Conservation (phyloP, 768 basidiomycete species). For the Suillus spraguei region DNA sequence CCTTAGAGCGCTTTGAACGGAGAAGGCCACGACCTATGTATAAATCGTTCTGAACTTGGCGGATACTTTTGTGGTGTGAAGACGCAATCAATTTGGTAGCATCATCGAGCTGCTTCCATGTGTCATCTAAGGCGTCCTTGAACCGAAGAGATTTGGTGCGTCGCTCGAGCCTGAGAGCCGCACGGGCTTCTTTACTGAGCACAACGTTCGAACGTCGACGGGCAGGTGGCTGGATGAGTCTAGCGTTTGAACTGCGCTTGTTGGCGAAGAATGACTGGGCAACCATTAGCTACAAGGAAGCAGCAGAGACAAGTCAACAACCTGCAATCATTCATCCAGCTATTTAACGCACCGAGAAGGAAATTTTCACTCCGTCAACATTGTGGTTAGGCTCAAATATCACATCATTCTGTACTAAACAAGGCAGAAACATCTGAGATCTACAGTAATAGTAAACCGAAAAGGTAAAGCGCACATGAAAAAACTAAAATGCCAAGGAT, state of each 20-base stretch:
- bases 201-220: background rate
- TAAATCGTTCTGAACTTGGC: conserved; percentile 10
- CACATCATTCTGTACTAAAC: background rate
- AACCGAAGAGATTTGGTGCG: background rate
- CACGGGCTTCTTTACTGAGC: conserved; percentile 12
- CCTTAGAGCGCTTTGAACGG: too few relatives aligned
- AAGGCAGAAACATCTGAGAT: background rate
- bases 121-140: conserved; percentile 6
- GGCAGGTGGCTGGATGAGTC: background rate
- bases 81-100: conserved; percentile 2
- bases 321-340: background rate
- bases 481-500: background rate
- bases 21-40: conserved; percentile 5
- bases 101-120: conserved; percentile 12
- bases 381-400: background rate
- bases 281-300: conserved; percentile 1
- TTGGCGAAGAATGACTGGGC: background rate
- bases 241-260: background rate
- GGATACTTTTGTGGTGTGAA: conserved; percentile 13
- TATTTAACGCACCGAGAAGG: background rate
- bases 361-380: background rate
- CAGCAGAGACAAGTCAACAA: background rate
- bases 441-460: background rate
- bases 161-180: background rate
- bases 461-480: background rate